Percentiles rank a stretch among this genome's conserved stretches.
phyloP scores from a whole-genome alignment of 495 filamentous ascomycete genomes.

The Xylaria bambusicola region DNA sequence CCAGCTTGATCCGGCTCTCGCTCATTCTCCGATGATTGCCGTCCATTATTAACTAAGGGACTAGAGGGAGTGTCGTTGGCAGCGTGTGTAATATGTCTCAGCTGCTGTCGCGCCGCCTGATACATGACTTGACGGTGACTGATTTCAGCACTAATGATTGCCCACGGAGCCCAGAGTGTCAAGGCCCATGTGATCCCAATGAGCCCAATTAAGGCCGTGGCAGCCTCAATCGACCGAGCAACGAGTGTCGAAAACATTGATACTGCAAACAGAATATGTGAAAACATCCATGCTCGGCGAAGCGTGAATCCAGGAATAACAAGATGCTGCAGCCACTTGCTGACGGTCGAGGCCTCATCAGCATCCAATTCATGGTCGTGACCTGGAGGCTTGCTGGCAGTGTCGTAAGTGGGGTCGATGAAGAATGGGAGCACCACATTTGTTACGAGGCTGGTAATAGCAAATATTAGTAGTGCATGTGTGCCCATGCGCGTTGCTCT shows the following conservation, averaged over 20 bases:
- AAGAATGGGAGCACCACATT: conserved; percentile 83
- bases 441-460: conserved; percentile 73
- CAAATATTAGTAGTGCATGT: conserved; percentile 83
- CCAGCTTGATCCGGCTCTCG: conserved; percentile 73
- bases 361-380: conserved; percentile 21
- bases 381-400: conserved; percentile 16
- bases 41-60: conserved; percentile 27
- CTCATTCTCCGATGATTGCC: conserved; percentile 39
- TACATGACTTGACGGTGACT: conserved; percentile 71
- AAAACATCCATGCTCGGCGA: conserved; percentile 79
- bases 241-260: conserved; percentile 83
- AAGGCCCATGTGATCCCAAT: conserved; percentile 88
- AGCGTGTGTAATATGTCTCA: conserved; percentile 25
- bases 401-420: conserved; percentile 71
- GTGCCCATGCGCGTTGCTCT: conserved; percentile 79
- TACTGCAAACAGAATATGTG: conserved; percentile 74
- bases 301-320: conserved; percentile 81
- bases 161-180: conserved; percentile 89
- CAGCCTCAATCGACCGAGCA: conserved; percentile 63
- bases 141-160: conserved; percentile 86
- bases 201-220: conserved; percentile 71
- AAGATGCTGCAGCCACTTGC: conserved; percentile 55
- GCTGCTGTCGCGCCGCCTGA: conserved; percentile 51
- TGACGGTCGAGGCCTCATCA: conserved; percentile 35
- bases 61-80: conserved; percentile 9